Percentiles rank a stretch among this genome's conserved stretches.
These are phyloP conservation scores for Avena insularis DNA, from an alignment of 176 grass and related monocot species.

Conservation along the genomic window DNA sequence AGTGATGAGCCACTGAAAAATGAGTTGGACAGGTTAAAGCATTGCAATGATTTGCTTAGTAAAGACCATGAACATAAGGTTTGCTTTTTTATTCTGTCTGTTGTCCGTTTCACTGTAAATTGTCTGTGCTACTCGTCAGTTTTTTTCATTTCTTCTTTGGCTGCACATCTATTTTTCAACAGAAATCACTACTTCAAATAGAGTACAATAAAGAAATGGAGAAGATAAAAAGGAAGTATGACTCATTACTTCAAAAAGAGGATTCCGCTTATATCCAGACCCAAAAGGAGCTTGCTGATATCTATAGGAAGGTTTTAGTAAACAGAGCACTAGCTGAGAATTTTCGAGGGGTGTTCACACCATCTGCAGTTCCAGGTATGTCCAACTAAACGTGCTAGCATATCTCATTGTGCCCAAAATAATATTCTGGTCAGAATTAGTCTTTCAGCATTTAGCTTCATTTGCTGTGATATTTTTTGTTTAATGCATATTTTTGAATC, in stretches of 20 bases:
- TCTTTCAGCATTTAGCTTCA: conserved; percentile 21
- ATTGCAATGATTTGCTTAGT: neutral
- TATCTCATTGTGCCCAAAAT: conserved; percentile 34
- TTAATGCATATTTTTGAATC: conserved; percentile 23
- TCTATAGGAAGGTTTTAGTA: conserved; percentile 54
- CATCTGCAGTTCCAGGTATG: conserved; percentile 44
- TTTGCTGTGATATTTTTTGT: neutral
- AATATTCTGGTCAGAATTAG: conserved; percentile 1
- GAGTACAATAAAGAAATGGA: conserved; percentile 70
- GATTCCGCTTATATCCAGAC: conserved; percentile 40
- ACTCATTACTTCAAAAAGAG: conserved; percentile 57
- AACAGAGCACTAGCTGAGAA: conserved; percentile 65
- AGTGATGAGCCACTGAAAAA: conserved; percentile 57
- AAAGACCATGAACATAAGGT: conserved; percentile 64
- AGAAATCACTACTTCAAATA: conserved; percentile 58
- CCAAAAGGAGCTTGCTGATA: conserved; percentile 34
- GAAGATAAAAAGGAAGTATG: conserved; percentile 59
- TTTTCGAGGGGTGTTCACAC: conserved; percentile 56
- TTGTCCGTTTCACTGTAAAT: conserved; percentile 15
- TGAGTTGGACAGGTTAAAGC: conserved; percentile 55
- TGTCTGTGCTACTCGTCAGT: neutral
- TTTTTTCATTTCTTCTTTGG: conserved; percentile 30
- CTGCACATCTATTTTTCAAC: conserved; percentile 42
- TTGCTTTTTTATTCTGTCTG: conserved; percentile 17
- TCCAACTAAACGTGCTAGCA: conserved; percentile 14